These are phyloP conservation scores for Moniliophthora roreri DNA, from an alignment of 1,284 basidiomycete species.

Conservation along the genomic window DNA sequence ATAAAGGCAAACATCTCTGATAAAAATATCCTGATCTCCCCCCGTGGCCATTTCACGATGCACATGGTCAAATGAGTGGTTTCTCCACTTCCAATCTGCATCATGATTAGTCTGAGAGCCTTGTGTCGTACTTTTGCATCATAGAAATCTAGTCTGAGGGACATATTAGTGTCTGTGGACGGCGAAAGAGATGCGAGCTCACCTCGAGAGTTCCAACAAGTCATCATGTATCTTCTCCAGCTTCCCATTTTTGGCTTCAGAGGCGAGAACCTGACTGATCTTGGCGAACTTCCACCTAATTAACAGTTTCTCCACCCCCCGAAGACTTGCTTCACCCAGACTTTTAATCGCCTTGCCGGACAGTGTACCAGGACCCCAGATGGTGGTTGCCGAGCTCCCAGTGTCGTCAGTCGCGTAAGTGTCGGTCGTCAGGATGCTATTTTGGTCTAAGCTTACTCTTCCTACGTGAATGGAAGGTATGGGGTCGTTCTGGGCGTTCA, in stretches of 20 bases:
- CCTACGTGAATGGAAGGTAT: no score
- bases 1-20: conserved; percentile 18
- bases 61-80: conserved; percentile 14
- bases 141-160: conserved; percentile 18
- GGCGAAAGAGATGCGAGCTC: background rate
- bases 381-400: conserved; percentile 16
- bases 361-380: conserved; percentile 23
- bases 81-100: conserved; percentile 20
- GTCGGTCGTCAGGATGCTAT: conserved; percentile 4
- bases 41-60: conserved; percentile 18
- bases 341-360: conserved; percentile 22
- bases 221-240: conserved; percentile 18
- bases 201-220: conserved; percentile 19
- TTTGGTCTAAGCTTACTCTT: background rate
- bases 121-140: conserved; percentile 19
- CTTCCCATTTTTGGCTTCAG: conserved; percentile 2
- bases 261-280: conserved; percentile 12
- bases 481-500: no score
- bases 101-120: conserved; percentile 18
- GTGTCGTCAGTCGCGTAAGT: conserved; percentile 11
- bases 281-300: conserved; percentile 19
- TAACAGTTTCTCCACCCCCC: conserved; percentile 18
- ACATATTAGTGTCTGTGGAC: background rate
- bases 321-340: conserved; percentile 21
- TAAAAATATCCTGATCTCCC: conserved; percentile 18